Percentiles rank a stretch among this genome's conserved stretches.
Conservation (phyloP, 805 yeast species). For the Lipomyces spencermartinsiae region DNA sequence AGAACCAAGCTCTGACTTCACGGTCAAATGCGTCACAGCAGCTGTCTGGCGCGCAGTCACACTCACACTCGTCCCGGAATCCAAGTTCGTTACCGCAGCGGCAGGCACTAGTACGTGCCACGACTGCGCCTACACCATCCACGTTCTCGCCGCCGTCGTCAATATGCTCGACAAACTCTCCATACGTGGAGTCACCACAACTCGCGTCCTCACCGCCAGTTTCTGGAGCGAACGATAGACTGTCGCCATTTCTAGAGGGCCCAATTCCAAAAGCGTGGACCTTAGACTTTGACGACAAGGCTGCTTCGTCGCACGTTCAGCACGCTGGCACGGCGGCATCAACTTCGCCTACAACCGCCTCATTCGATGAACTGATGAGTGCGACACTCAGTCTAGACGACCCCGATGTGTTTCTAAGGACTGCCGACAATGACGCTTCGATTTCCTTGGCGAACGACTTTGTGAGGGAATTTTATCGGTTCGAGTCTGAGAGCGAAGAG, state of each 20-base stretch:
- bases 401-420: constrained; percentile 5
- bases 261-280: constrained; percentile 29
- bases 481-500: constrained; percentile 21
- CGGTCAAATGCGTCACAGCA: constrained; percentile 5
- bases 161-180: constrained; percentile 21
- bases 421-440: constrained; percentile 10
- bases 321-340: background rate
- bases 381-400: constrained; percentile 22
- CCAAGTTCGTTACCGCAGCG: constrained; percentile 20
- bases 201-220: constrained; percentile 37
- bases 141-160: constrained; percentile 29
- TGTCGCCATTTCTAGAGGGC: constrained; percentile 11
- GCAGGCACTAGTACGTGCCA: constrained; percentile 12
- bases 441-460: constrained; percentile 28
- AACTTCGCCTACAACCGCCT: constrained; percentile 19
- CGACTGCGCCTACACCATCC: constrained; percentile 19
- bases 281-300: constrained; percentile 8
- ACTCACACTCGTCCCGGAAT: background rate
- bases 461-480: constrained; percentile 33
- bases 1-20: background rate
- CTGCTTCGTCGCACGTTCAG: background rate
- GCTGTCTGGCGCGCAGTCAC: background rate
- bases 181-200: constrained; percentile 27
- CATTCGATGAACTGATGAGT: constrained; percentile 30
- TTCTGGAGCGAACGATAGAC: constrained; percentile 13